Conservation (phyloP, 306 rosid genomes). For the Alnus glutinosa region DNA sequence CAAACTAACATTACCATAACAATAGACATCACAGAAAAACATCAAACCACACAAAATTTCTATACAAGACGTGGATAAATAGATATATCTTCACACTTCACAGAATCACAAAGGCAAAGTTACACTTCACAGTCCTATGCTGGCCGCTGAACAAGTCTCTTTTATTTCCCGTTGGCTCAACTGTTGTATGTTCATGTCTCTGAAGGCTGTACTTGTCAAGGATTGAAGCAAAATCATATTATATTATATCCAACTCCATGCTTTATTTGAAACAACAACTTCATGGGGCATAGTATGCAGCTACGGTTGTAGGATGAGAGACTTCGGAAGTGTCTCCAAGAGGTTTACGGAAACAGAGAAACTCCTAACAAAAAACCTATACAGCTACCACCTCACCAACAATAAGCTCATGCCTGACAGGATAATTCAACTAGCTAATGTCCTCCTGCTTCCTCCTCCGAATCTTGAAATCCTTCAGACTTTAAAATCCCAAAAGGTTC, state of each 20-base stretch:
- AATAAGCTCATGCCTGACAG: conserved; percentile 37
- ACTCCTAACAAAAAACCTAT: conserved; percentile 40
- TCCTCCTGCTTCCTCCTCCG: conserved; percentile 15
- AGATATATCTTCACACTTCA: conserved; percentile 10
- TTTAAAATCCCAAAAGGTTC: conserved; percentile 19
- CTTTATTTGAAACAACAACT: conserved; percentile 26
- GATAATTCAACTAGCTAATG: not conserved
- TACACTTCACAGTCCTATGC: conserved; percentile 31
- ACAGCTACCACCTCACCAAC: conserved; percentile 48
- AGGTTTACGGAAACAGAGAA: conserved; percentile 24
- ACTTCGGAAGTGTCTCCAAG: conserved; percentile 18
- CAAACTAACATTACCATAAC: not conserved
- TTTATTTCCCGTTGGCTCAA: conserved; percentile 29
- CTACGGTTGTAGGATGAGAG: conserved; percentile 6
- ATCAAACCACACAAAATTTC: not conserved
- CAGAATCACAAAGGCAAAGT: conserved; percentile 5
- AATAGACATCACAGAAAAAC: not conserved
- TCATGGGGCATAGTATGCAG: not conserved
- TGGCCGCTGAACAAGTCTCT: conserved; percentile 7
- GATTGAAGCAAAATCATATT: conserved; percentile 19
- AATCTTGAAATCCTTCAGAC: not conserved
- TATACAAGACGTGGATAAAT: conserved; percentile 19
- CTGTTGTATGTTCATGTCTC: conserved; percentile 24
- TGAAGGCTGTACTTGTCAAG: conserved; percentile 25
- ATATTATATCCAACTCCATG: conserved; percentile 16